Evolutionary conservation across 108 stramenopile species (phyloP).

Genomic region (Skeletonema menzelii): DNA sequence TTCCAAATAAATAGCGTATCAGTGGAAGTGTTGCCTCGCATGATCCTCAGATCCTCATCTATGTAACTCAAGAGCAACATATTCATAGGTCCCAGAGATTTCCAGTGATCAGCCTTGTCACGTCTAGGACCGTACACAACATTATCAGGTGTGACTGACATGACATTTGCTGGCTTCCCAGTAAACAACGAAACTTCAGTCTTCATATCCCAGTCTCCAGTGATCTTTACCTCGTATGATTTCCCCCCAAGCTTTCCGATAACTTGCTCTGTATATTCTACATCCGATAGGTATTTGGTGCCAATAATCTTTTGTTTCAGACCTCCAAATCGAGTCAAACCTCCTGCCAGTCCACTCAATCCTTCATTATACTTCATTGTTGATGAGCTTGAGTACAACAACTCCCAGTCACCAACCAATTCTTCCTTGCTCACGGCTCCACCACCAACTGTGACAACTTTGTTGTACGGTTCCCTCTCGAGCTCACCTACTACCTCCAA

Average conservation of each 20-base stretch:
- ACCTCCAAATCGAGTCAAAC: slow-evolving; percentile 75
- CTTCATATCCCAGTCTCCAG: slow-evolving; percentile 77
- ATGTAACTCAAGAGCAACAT: slow-evolving; percentile 75
- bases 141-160: slow-evolving; percentile 68
- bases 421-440: slow-evolving; percentile 40
- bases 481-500: slow-evolving; percentile 60
- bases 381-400: slow-evolving; percentile 77
- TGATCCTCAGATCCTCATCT: slow-evolving; percentile 80
- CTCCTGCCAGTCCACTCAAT: slow-evolving; percentile 77
- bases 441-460: slow-evolving; percentile 10
- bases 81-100: slow-evolving; percentile 77
- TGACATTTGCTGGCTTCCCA: slow-evolving; percentile 62
- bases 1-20: slow-evolving; percentile 79
- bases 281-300: slow-evolving; percentile 65
- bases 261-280: slow-evolving; percentile 77
- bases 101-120: slow-evolving; percentile 87
- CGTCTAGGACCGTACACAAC: slow-evolving; percentile 75
- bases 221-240: slow-evolving; percentile 74
- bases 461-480: slow-evolving; percentile 62
- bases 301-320: slow-evolving; percentile 57
- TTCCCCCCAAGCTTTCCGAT: slow-evolving; percentile 56
- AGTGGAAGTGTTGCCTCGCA: slow-evolving; percentile 83
- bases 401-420: slow-evolving; percentile 74
- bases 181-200: slow-evolving; percentile 72
- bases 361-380: slow-evolving; percentile 88